phyloP scores from a whole-genome alignment of 805 yeast genomes.

The Hanseniaspora singularis region DNA sequence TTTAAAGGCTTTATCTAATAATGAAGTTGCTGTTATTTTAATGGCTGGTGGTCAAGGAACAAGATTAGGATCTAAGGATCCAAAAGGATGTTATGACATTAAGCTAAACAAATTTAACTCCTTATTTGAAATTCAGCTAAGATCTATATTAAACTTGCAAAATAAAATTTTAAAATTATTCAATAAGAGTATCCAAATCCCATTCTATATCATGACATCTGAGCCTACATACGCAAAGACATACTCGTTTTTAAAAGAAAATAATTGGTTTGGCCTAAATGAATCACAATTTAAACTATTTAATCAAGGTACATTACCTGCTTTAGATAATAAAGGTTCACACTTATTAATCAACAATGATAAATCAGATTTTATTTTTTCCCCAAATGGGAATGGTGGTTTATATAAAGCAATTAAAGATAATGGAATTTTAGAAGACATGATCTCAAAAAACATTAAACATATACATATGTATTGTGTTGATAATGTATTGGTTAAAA shows the following conservation, averaged over 20 bases:
- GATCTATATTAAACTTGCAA: conserved; percentile 58
- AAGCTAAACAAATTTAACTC: conserved; percentile 75
- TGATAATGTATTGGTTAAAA: conserved; percentile 80
- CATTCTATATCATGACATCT: conserved; percentile 93
- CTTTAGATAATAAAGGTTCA: conserved; percentile 58
- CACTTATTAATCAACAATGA: conserved; percentile 50
- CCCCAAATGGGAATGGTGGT: conserved; percentile 99
- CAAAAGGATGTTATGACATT: conserved; percentile 89
- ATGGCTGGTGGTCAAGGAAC: conserved; percentile 99
- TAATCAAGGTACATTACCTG: conserved; percentile 92
- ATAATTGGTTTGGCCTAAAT: conserved; percentile 61
- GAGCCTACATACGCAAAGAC: conserved; percentile 72
- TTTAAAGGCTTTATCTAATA: conserved; percentile 49
- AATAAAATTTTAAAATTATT: conserved; percentile 31
- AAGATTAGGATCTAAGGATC: conserved; percentile 74
- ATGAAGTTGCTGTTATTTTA: conserved; percentile 75
- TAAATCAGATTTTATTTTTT: conserved; percentile 48
- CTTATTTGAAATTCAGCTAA: conserved; percentile 86
- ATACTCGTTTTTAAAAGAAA: conserved; percentile 49
- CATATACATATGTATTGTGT: conserved; percentile 96
- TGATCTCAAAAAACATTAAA: conserved; percentile 54
- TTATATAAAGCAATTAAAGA: conserved; percentile 68
- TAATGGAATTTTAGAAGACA: conserved; percentile 56
- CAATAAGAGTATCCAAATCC: conserved; percentile 30
- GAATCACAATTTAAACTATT: conserved; percentile 57